phyloP scores from a whole-genome alignment of 2,329 filamentous ascomycete genomes.

The Claviceps sp. region DNA sequence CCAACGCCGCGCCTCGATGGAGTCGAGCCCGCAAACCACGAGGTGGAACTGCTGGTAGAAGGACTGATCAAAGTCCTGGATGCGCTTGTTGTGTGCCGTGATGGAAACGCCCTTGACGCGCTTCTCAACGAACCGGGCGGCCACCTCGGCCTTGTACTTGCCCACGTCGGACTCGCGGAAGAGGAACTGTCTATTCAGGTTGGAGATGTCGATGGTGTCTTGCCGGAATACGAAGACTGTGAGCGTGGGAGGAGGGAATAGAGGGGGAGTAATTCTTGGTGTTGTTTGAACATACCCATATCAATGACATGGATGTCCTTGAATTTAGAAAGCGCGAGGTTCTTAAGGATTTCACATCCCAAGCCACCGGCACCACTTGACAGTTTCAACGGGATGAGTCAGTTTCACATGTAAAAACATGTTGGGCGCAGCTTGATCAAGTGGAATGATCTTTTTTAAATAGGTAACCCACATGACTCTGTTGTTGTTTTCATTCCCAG shows the following conservation, averaged over 20 bases:
- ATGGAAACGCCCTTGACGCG: slow-evolving; percentile 85
- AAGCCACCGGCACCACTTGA: slow-evolving; percentile 79
- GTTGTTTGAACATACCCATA: slow-evolving; percentile 54
- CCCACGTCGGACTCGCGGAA: slow-evolving; percentile 89
- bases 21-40: slow-evolving; percentile 88
- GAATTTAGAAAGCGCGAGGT: slow-evolving; percentile 89
- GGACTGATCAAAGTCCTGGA: slow-evolving; percentile 90
- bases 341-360: slow-evolving; percentile 93
- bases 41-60: slow-evolving; percentile 98
- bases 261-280: neutral
- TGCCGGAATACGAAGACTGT: neutral
- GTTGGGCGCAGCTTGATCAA: no score
- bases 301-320: slow-evolving; percentile 97
- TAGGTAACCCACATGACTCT: slow-evolving; percentile 36
- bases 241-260: neutral
- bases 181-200: slow-evolving; percentile 93
- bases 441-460: no score
- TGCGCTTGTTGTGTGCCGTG: slow-evolving; percentile 84
- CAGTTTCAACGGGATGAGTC: neutral
- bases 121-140: slow-evolving; percentile 79
- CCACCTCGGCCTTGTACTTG: slow-evolving; percentile 84
- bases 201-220: slow-evolving; percentile 98
- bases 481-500: neutral
- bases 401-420: neutral
- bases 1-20: slow-evolving; percentile 95